These are phyloP conservation scores for Phytophthora citricola DNA, from an alignment of 352 stramenopile genomes.

Conservation along the genomic window DNA sequence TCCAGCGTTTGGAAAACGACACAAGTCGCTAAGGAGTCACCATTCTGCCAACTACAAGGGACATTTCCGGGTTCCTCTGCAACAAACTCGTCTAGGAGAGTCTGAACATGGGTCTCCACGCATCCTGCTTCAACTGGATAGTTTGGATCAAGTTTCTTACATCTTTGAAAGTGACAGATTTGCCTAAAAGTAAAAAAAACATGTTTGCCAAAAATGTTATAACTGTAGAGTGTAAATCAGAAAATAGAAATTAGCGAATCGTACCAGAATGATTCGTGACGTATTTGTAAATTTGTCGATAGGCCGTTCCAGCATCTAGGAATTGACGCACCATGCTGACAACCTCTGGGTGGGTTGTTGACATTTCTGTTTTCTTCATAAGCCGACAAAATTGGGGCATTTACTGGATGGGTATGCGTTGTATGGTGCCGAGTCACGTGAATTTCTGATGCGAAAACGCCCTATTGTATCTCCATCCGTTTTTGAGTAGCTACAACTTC, in stretches of 20 bases:
- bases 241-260: background rate
- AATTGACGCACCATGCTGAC: background rate
- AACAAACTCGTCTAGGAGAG: background rate
- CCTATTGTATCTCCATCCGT: background rate
- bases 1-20: background rate
- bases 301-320: background rate
- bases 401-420: background rate
- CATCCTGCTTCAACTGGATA: background rate
- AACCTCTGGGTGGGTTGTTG: background rate
- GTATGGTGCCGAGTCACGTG: background rate
- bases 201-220: no score
- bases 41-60: background rate
- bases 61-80: background rate
- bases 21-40: background rate
- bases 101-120: background rate
- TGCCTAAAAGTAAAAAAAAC: background rate
- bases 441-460: background rate
- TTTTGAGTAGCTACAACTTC: background rate
- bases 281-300: background rate
- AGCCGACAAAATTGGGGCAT: background rate
- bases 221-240: no score
- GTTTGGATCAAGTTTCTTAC: background rate
- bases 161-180: background rate
- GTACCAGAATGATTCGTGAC: background rate
- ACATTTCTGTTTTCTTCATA: background rate